These are phyloP conservation scores for Cutaneotrichosporon cyanovorans DNA, from an alignment of 1,284 basidiomycete genomes.

Conservation along the genomic window DNA sequence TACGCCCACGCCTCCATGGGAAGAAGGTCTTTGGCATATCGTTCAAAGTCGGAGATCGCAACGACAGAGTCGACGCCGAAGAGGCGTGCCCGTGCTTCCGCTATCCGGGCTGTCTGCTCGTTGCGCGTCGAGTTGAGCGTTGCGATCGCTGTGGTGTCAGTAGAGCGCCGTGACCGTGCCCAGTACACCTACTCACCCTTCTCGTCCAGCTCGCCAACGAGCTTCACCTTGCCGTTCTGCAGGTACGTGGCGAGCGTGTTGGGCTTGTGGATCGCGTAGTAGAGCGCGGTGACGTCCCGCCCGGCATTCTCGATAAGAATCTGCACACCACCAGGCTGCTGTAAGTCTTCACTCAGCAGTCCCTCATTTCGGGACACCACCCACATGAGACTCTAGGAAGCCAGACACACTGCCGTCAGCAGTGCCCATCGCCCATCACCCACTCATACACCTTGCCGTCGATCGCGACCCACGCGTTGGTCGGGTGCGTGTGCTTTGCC, in stretches of 20 bases:
- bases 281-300: conserved; percentile 25
- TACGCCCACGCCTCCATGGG: conserved; percentile 67
- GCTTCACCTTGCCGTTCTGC: conserved; percentile 38
- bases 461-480: conserved; percentile 31
- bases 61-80: conserved; percentile 31
- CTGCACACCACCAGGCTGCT: conserved; percentile 29
- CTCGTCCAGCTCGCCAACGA: conserved; percentile 78
- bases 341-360: neutral
- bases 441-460: conserved; percentile 35
- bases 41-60: conserved; percentile 33
- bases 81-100: conserved; percentile 21
- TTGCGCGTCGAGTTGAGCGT: conserved; percentile 1
- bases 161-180: neutral
- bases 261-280: conserved; percentile 21
- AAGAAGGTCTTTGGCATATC: conserved; percentile 57
- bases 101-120: conserved; percentile 18
- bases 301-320: conserved; percentile 31
- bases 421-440: conserved; percentile 2
- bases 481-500: conserved; percentile 19
- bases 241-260: conserved; percentile 25
- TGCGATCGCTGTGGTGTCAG: conserved; percentile 8
- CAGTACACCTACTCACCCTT: conserved; percentile 76
- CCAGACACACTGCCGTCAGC: conserved; percentile 24
- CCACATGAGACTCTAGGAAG: conserved; percentile 21
- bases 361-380: too few relatives aligned